Evolutionary conservation across 306 rosid species (phyloP).

Genomic region (Rosa lucieae): DNA sequence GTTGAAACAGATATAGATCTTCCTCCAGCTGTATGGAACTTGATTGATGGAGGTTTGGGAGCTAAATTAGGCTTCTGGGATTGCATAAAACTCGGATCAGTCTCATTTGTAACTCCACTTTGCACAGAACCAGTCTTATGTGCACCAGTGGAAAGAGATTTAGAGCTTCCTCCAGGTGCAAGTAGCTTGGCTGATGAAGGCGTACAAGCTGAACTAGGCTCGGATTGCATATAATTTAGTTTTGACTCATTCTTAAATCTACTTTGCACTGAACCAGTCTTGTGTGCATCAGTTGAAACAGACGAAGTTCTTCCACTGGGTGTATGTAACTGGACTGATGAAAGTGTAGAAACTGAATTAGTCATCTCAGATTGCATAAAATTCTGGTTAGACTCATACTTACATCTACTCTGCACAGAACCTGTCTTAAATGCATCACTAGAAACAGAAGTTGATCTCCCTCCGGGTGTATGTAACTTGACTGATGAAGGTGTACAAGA

Average conservation of each 20-base stretch:
- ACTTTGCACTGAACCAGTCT: conserved; percentile 1
- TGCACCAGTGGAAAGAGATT: neutral
- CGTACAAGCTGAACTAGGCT: neutral
- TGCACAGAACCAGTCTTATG: neutral
- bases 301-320: neutral
- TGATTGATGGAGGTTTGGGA: conserved; percentile 50
- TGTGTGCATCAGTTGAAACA: neutral
- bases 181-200: conserved; percentile 3
- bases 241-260: neutral
- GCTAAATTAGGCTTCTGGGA: conserved; percentile 15
- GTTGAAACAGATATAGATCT: conserved; percentile 78
- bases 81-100: neutral
- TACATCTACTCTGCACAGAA: neutral
- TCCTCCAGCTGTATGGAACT: conserved; percentile 84
- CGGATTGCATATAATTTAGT: neutral
- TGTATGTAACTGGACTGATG: neutral
- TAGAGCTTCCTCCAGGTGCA: neutral
- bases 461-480: neutral
- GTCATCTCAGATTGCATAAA: neutral
- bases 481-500: neutral
- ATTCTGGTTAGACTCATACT: neutral
- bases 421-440: neutral
- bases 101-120: neutral
- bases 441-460: neutral
- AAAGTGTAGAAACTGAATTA: neutral